These are phyloP conservation scores for Cytospora piceicola DNA, from an alignment of 2,329 filamentous ascomycete species.

Conservation along the genomic window DNA sequence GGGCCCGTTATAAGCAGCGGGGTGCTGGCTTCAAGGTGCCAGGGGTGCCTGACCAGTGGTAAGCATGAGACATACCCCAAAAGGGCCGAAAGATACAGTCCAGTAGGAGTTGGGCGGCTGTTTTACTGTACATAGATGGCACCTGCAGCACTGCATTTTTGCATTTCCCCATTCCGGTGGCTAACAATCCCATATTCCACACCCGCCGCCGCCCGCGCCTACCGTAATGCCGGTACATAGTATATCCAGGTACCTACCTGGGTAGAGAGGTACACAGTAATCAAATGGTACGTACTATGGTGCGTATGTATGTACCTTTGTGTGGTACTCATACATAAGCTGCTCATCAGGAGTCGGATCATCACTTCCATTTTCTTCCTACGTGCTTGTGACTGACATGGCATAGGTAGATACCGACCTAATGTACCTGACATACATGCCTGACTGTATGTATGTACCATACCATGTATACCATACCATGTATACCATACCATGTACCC, in stretches of 20 bases:
- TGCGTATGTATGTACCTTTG: no score
- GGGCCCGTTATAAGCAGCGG: neutral
- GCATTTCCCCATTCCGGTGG: constrained; percentile 28
- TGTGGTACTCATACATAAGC: neutral
- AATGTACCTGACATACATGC: neutral
- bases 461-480: no score
- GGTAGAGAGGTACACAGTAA: no score
- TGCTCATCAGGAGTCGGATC: neutral
- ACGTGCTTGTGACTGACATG: neutral
- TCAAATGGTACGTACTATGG: no score
- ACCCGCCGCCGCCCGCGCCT: constrained; percentile 5
- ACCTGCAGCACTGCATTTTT: constrained; percentile 25
- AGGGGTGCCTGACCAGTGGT: neutral
- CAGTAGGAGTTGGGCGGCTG: neutral
- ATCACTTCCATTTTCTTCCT: neutral
- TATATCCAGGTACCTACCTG: no score
- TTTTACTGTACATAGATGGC: neutral
- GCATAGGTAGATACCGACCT: neutral
- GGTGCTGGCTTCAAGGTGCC: neutral
- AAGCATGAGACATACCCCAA: neutral
- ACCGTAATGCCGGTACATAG: constrained; percentile 1
- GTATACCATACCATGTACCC: neutral
- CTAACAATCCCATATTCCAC: constrained; percentile 31
- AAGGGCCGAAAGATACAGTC: neutral
- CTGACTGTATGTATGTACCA: neutral